Evolutionary conservation across 2,329 filamentous ascomycete species (phyloP).

Genomic region (Pestalotiopsis sp.): DNA sequence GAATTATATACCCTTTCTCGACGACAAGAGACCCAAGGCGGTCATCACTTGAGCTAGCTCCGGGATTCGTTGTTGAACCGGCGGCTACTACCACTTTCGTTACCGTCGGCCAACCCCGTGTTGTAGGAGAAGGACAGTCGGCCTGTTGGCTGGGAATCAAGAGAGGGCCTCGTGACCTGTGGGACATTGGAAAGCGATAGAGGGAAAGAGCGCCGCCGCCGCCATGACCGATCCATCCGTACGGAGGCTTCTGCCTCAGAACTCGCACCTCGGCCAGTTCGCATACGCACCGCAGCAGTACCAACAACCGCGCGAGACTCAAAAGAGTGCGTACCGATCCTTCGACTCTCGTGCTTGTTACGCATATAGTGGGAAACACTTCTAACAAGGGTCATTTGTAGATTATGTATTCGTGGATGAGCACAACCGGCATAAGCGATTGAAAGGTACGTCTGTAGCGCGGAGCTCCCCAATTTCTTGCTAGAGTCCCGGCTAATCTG

Average conservation of each 20-base stretch:
- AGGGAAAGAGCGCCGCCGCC: slow-evolving; percentile 17
- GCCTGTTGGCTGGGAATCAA: background rate
- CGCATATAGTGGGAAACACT: background rate
- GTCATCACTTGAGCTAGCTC: background rate
- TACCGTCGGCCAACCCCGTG: background rate
- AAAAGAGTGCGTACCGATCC: slow-evolving; percentile 70
- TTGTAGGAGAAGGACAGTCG: background rate
- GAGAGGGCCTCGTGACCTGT: background rate
- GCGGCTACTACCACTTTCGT: background rate
- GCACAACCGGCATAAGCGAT: slow-evolving; percentile 94
- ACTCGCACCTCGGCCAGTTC: slow-evolving; percentile 73
- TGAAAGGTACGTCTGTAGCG: slow-evolving; percentile 71
- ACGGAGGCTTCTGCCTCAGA: slow-evolving; percentile 68
- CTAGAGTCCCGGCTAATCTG: background rate
- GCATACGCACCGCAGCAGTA: slow-evolving; percentile 69
- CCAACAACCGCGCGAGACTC: slow-evolving; percentile 70
- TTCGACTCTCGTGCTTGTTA: background rate
- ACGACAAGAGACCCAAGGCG: background rate
- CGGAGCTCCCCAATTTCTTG: background rate
- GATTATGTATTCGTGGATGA: slow-evolving; percentile 99
- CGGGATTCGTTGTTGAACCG: background rate
- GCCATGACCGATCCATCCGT: slow-evolving; percentile 68
- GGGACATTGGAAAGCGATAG: background rate
- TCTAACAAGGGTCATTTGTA: slow-evolving; percentile 39
- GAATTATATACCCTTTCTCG: background rate